Evolutionary conservation across 2,329 filamentous ascomycete genomes (phyloP).

Genomic region (Aspergillus phoenicis): DNA sequence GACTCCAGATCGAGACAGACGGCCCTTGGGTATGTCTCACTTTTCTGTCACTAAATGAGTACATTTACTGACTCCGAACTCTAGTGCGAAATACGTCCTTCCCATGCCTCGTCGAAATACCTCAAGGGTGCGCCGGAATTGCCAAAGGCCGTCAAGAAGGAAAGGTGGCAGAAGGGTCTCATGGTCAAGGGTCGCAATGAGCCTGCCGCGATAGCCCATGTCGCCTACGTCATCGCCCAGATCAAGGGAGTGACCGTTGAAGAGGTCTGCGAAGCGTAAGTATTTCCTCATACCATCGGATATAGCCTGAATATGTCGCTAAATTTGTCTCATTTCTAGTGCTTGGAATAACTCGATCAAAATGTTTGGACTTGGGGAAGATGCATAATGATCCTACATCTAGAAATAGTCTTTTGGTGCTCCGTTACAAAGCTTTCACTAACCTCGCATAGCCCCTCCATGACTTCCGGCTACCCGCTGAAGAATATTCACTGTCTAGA

Average conservation of each 20-base stretch:
- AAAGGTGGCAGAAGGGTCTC: slow-evolving; percentile 82
- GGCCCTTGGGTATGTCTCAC: slow-evolving; percentile 69
- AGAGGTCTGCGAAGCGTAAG: slow-evolving; percentile 78
- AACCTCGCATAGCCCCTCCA: neutral
- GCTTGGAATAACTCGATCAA: slow-evolving; percentile 79
- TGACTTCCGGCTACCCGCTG: neutral
- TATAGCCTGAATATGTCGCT: slow-evolving; percentile 21
- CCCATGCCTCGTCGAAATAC: slow-evolving; percentile 80
- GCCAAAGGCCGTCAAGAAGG: slow-evolving; percentile 89
- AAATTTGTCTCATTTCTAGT: slow-evolving; percentile 33
- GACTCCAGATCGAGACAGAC: slow-evolving; percentile 93
- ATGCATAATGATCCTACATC: slow-evolving; percentile 14
- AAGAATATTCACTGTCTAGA: neutral
- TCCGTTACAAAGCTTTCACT: neutral
- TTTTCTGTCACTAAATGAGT: neutral
- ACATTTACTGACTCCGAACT: slow-evolving; percentile 8
- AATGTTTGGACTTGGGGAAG: slow-evolving; percentile 73
- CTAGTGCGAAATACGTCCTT: slow-evolving; percentile 85
- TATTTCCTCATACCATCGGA: slow-evolving; percentile 19
- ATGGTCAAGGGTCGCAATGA: slow-evolving; percentile 98
- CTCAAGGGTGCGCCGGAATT: slow-evolving; percentile 68
- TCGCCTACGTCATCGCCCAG: slow-evolving; percentile 84
- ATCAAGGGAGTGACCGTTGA: slow-evolving; percentile 80
- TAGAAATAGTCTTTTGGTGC: neutral
- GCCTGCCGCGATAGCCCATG: slow-evolving; percentile 79